These are phyloP conservation scores for Sarocladium oryzae DNA, from an alignment of 2,329 filamentous ascomycete genomes.

Conservation along the genomic window DNA sequence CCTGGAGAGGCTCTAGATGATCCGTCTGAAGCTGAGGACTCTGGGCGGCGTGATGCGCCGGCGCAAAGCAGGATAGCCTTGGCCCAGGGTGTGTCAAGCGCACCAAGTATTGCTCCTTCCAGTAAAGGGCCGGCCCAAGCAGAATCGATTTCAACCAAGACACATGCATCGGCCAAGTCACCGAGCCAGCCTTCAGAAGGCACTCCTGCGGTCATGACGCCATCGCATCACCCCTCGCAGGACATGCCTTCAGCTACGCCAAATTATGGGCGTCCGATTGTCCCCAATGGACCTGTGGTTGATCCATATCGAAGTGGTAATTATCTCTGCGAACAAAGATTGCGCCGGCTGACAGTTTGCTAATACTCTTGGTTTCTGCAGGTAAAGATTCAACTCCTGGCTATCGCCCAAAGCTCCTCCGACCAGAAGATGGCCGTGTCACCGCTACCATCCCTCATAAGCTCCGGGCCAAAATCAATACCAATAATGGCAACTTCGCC, in stretches of 20 bases:
- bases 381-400: background rate
- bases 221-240: background rate
- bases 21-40: too few relatives aligned
- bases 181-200: too few relatives aligned
- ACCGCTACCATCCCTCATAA: conserved; percentile 54
- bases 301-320: background rate
- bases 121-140: too few relatives aligned
- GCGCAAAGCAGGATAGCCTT: too few relatives aligned
- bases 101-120: too few relatives aligned
- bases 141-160: too few relatives aligned
- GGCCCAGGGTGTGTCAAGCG: too few relatives aligned
- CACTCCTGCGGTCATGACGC: too few relatives aligned
- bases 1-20: background rate
- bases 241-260: background rate
- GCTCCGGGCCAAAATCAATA: conserved; percentile 40
- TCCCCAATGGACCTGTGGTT: background rate
- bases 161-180: too few relatives aligned
- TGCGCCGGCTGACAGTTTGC: background rate
- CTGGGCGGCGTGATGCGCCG: too few relatives aligned
- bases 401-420: background rate
- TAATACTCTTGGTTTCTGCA: background rate
- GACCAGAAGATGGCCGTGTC: conserved; percentile 24
- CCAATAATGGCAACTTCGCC: conserved; percentile 53
- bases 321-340: background rate
- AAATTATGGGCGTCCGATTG: background rate